Conservation (phyloP, 805 yeast genomes). For the Scheffersomyces ergatensis region DNA sequence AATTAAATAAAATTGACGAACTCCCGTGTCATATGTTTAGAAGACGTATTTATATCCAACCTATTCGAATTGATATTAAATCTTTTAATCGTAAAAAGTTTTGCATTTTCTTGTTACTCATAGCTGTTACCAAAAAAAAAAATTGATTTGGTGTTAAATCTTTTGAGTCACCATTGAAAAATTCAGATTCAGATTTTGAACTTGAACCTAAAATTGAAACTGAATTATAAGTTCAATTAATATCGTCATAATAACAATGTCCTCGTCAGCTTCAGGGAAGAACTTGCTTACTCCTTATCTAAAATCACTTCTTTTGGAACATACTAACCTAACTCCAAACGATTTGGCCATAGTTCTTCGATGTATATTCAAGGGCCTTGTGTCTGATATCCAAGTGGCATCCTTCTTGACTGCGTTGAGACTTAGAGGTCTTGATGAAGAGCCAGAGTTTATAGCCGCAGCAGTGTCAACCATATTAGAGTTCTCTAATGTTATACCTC, state of each 20-base stretch:
- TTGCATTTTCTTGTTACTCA: too few relatives aligned
- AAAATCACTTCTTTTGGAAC: slow-evolving; percentile 57
- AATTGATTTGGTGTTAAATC: too few relatives aligned
- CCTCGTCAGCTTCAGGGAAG: slow-evolving; percentile 8
- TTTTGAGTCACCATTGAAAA: too few relatives aligned
- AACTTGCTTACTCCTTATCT: slow-evolving; percentile 55
- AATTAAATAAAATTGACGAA: too few relatives aligned
- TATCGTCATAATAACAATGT: too few relatives aligned
- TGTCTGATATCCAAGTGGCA: slow-evolving; percentile 68
- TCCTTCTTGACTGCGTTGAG: slow-evolving; percentile 80
- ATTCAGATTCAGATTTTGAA: too few relatives aligned
- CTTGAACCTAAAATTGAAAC: neutral
- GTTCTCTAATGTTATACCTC: slow-evolving; percentile 56
- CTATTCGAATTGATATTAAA: too few relatives aligned
- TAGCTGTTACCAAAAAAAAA: too few relatives aligned
- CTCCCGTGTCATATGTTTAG: too few relatives aligned
- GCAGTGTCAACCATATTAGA: slow-evolving; percentile 76
- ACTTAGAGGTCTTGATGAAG: slow-evolving; percentile 71
- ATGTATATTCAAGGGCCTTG: slow-evolving; percentile 56
- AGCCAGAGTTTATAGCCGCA: slow-evolving; percentile 78
- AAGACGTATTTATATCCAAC: too few relatives aligned
- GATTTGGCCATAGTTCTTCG: slow-evolving; percentile 67
- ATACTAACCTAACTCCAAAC: slow-evolving; percentile 59
- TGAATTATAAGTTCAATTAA: too few relatives aligned
- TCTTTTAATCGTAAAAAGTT: too few relatives aligned